phyloP scores from a whole-genome alignment of 768 basidiomycete genomes.

The Mrakia blollopis region DNA sequence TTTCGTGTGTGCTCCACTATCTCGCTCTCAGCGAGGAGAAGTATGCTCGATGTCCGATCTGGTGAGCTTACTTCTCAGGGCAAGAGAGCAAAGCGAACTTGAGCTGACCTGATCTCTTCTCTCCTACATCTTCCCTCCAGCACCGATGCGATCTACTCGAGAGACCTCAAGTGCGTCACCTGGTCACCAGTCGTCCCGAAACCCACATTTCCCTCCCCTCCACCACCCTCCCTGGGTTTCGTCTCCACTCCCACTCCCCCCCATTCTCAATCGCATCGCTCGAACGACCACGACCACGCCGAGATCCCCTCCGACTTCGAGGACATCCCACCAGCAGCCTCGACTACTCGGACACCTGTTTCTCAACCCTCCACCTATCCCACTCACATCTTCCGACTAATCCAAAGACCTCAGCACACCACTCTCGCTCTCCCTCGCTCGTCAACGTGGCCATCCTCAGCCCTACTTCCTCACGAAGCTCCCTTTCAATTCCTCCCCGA shows the following conservation, averaged over 20 bases:
- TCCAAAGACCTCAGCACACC: slow-evolving; percentile 89
- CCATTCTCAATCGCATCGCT: neutral
- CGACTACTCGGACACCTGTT: neutral
- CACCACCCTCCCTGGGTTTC: neutral
- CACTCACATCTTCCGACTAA: slow-evolving; percentile 58
- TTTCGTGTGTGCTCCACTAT: slow-evolving; percentile 58
- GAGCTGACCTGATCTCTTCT: neutral
- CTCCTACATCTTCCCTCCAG: neutral
- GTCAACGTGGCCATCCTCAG: slow-evolving; percentile 85
- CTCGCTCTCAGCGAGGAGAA: slow-evolving; percentile 73
- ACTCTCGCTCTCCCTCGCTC: slow-evolving; percentile 92
- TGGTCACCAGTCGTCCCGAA: slow-evolving; percentile 63
- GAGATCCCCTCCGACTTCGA: slow-evolving; percentile 22
- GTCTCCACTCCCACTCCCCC: neutral
- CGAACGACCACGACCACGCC: slow-evolving; percentile 31
- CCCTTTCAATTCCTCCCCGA: slow-evolving; percentile 96
- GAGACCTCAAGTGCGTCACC: slow-evolving; percentile 85
- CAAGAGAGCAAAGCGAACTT: too few relatives aligned
- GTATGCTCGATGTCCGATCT: slow-evolving; percentile 92
- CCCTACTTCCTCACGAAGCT: slow-evolving; percentile 82
- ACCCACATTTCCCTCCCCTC: slow-evolving; percentile 27
- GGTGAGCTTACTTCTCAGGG: slow-evolving; percentile 49
- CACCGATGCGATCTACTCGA: slow-evolving; percentile 75
- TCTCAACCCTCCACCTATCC: neutral
- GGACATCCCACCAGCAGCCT: neutral